Conservation (phyloP, 2,329 filamentous ascomycete genomes). For the Claviceps sp. region DNA sequence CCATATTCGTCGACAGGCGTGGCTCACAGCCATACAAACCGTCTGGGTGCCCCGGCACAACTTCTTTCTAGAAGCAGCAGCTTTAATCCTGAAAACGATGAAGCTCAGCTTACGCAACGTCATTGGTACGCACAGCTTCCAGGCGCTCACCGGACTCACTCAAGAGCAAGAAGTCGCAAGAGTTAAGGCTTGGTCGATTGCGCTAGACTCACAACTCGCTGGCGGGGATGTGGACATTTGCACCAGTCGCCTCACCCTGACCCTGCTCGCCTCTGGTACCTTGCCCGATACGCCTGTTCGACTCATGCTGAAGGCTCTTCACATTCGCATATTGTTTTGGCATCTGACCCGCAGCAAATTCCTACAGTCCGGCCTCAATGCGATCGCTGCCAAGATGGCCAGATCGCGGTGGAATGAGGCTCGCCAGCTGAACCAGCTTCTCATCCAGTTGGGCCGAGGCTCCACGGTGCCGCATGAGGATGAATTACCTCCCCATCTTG, state of each 20-base stretch:
- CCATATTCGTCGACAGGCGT: constrained; percentile 73
- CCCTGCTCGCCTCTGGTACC: constrained; percentile 76
- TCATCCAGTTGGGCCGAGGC: constrained; percentile 26
- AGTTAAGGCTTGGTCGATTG: constrained; percentile 86
- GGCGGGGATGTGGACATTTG: constrained; percentile 84
- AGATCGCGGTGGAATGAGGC: constrained; percentile 72
- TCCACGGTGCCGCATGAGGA: constrained; percentile 37
- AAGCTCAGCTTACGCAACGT: constrained; percentile 71
- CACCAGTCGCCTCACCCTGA: constrained; percentile 73
- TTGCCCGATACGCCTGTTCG: constrained; percentile 70
- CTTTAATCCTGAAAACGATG: constrained; percentile 63
- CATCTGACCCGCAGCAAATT: constrained; percentile 54
- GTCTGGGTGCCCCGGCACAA: constrained; percentile 84
- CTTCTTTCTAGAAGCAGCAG: constrained; percentile 73
- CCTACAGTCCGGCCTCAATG: constrained; percentile 50
- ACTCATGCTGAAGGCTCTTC: constrained; percentile 83
- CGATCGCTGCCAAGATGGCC: constrained; percentile 60
- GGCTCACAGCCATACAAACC: constrained; percentile 85
- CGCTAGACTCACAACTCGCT: constrained; percentile 81
- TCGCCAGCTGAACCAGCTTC: constrained; percentile 44
- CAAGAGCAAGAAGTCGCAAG: constrained; percentile 76
- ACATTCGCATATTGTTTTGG: constrained; percentile 83
- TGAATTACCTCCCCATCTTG: constrained; percentile 60
- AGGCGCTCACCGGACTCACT: constrained; percentile 64
- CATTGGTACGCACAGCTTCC: constrained; percentile 65